Evolutionary conservation across 148 eudicot genomes (phyloP), one percentile per base, ranked within the genome.

Genomic region (Chenopodium formosanum): DNA sequence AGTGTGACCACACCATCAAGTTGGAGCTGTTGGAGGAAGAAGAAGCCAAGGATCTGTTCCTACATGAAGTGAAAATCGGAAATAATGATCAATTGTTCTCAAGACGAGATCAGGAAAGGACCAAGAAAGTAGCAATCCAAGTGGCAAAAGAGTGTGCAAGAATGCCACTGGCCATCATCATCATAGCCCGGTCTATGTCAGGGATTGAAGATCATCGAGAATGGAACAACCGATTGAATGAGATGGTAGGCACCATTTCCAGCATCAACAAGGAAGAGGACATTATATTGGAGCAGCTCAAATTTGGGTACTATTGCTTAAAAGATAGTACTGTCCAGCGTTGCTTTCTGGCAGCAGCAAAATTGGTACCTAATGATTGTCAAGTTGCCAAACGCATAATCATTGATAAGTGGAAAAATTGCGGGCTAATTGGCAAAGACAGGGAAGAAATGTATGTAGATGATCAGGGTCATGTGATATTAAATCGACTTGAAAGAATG

Each of bases 101-200:
- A 4, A 48, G 58, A 7, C 25, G 7, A 32, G 50, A 40, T 52
- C 48, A 7, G 2, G 37, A 34, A 34, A 66, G 52, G 25, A 80
- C 73, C 37, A 14, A 60, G 27, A 2, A 8, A 8, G 56, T 71
- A 7, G 82, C 76, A 23, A 22, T 40, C 17, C 13, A 40, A 34
- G 75, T 80, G 34, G 78, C 71, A 2, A 29, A 44, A 12, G 52
- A 80, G 72, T 80, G 82, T 44, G 82, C 77, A 4, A 9, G 72
- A 8, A 80, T 80, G 82, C 82, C 82, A 12, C 63, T 80, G 47
- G 82, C 78, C 6, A 73, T 80, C 40, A 62, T 48, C n/a, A 19
- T 80, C 1, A 80, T 80, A 62, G 82, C 77, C 9, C 67, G 68
- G 10, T 73, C 82, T 50, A 80, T 80, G 82, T 62, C 44, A 4